These are phyloP conservation scores for Colletotrichum siamense DNA, from an alignment of 2,329 filamentous ascomycete species.

Conservation along the genomic window DNA sequence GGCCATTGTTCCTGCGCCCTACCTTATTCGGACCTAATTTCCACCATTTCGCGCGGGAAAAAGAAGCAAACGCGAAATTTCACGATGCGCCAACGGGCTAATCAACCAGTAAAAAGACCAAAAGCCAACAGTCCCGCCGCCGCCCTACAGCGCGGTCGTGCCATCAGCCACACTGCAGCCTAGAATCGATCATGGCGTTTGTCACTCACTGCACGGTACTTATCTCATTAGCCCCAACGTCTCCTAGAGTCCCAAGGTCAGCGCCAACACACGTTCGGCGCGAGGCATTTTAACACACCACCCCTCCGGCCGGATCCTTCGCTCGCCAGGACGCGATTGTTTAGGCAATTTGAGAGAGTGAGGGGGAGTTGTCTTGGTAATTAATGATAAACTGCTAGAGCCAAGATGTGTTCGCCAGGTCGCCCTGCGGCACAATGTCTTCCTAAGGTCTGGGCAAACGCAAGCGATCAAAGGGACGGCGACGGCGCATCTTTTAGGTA, in stretches of 20 bases:
- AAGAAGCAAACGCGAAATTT: neutral
- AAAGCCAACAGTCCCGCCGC: neutral
- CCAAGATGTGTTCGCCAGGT: neutral
- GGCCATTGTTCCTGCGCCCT: neutral
- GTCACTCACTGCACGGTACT: neutral
- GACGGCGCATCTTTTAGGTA: neutral
- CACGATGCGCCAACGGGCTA: neutral
- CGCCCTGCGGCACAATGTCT: neutral
- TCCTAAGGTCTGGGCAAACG: neutral
- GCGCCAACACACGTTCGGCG: neutral
- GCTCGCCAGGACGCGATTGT: neutral
- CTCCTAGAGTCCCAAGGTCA: neutral
- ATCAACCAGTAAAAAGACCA: neutral
- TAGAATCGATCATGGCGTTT: neutral
- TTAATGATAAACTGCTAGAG: neutral
- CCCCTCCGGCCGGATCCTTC: neutral
- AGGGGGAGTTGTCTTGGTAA: neutral
- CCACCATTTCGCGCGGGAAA: neutral
- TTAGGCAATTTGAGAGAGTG: neutral
- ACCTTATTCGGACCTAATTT: conserved; percentile 13
- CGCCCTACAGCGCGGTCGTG: neutral
- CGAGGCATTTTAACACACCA: neutral
- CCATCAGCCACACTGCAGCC: neutral
- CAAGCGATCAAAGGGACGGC: neutral
- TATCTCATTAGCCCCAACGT: neutral